These are phyloP conservation scores for Bipolaris bicolor DNA, from an alignment of 2,329 filamentous ascomycete species.

Conservation along the genomic window DNA sequence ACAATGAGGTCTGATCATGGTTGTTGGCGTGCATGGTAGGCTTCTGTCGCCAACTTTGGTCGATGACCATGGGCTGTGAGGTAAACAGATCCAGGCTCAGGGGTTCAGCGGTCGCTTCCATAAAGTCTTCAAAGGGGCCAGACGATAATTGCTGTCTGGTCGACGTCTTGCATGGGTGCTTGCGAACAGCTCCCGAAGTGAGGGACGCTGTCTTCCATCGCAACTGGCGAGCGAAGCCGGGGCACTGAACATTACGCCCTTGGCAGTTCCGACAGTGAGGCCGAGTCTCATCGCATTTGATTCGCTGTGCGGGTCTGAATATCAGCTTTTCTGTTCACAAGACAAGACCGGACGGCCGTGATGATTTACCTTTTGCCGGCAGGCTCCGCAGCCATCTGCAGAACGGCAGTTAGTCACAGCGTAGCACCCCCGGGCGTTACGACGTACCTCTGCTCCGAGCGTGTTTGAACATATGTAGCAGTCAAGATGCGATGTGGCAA, in stretches of 20 bases:
- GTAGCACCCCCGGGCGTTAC: background rate
- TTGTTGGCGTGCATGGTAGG: background rate
- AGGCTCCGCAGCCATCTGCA: background rate
- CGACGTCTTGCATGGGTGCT: background rate
- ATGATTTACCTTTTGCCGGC: background rate
- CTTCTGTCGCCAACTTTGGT: background rate
- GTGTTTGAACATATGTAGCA: background rate
- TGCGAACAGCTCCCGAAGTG: background rate
- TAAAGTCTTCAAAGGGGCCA: background rate
- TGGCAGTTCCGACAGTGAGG: background rate
- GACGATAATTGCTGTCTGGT: background rate
- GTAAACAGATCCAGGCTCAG: background rate
- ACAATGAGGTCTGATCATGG: background rate
- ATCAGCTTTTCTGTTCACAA: background rate
- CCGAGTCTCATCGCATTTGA: conserved; percentile 1
- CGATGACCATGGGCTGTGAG: background rate
- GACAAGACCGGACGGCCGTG: background rate
- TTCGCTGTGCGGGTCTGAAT: background rate
- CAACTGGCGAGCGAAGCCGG: conserved; percentile 1
- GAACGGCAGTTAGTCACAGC: background rate
- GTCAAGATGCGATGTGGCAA: background rate
- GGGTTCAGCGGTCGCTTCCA: background rate
- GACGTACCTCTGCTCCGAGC: background rate
- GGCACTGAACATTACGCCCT: background rate
- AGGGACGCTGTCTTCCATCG: background rate